phyloP scores from a whole-genome alignment of 2,329 filamentous ascomycete genomes.

The Pseudocercospora musae region DNA sequence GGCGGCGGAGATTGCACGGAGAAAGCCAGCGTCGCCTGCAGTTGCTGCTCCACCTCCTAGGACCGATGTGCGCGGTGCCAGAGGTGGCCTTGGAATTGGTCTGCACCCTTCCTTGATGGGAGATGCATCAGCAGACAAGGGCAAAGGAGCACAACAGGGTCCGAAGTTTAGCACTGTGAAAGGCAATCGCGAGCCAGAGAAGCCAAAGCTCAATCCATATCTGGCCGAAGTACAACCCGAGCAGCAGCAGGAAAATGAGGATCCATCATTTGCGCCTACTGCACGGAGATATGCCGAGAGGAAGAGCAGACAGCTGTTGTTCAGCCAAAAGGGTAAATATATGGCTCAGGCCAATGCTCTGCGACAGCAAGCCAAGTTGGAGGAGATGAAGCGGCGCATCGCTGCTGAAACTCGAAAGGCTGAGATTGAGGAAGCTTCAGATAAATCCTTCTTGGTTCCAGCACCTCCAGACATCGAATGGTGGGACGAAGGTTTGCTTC shows the following conservation, averaged over 20 bases:
- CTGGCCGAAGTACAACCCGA: constrained; percentile 48
- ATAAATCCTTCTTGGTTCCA: constrained; percentile 79
- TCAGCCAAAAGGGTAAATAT: constrained; percentile 96
- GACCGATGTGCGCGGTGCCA: constrained; percentile 51
- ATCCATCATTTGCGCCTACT: constrained; percentile 49
- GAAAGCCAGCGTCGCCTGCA: constrained; percentile 17
- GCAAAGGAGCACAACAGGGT: constrained; percentile 43
- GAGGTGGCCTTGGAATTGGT: constrained; percentile 70
- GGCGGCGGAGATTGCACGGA: constrained; percentile 23
- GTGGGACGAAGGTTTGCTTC: constrained; percentile 90
- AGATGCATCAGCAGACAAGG: constrained; percentile 47
- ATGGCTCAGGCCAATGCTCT: constrained; percentile 90
- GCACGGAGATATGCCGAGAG: constrained; percentile 65
- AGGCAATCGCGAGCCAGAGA: constrained; percentile 53
- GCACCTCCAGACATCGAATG: constrained; percentile 86
- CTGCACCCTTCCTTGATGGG: constrained; percentile 70
- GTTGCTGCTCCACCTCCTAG: constrained; percentile 39
- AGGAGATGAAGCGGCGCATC: constrained; percentile 92
- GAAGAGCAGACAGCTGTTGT: constrained; percentile 72
- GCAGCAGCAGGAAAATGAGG: constrained; percentile 56
- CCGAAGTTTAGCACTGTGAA: constrained; percentile 55
- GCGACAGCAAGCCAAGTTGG: constrained; percentile 79
- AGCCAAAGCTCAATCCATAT: constrained; percentile 39
- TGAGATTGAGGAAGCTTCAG: constrained; percentile 90
- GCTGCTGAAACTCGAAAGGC: constrained; percentile 82